phyloP scores from a whole-genome alignment of 192 early-diverging fungal species.

The Gaertneriomyces sp. region DNA sequence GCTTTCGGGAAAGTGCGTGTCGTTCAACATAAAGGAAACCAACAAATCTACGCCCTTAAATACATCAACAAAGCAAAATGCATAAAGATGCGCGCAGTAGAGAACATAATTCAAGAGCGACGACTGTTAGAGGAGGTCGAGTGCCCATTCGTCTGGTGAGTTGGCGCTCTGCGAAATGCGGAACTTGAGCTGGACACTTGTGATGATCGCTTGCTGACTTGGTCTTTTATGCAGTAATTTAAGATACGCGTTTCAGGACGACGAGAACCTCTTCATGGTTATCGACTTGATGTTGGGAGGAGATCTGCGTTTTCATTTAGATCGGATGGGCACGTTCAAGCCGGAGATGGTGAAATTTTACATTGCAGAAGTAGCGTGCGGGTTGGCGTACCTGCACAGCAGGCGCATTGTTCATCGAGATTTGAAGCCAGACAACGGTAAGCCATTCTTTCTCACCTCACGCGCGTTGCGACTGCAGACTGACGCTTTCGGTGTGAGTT shows the following conservation, averaged over 20 bases:
- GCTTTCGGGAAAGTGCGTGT: conserved; percentile 96
- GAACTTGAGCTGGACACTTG: no score
- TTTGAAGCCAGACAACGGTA: conserved; percentile 89
- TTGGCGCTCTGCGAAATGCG: no score
- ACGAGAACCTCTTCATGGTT: conserved; percentile 88
- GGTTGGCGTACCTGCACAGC: conserved; percentile 76
- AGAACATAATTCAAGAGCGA: conserved; percentile 90
- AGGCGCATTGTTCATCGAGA: conserved; percentile 85
- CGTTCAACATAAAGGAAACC: conserved; percentile 79
- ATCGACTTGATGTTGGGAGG: conserved; percentile 94
- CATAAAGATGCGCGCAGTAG: conserved; percentile 77
- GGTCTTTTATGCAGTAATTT: conserved; percentile 54
- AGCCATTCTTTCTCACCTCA: background rate
- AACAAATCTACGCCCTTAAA: conserved; percentile 86
- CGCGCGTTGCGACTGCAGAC: background rate
- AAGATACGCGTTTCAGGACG: conserved; percentile 94
- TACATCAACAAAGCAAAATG: conserved; percentile 96
- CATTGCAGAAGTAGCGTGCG: conserved; percentile 84
- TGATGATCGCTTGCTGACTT: background rate
- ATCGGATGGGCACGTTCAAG: conserved; percentile 63
- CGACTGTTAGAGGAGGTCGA: conserved; percentile 81
- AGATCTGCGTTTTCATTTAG: conserved; percentile 85
- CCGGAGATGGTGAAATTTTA: conserved; percentile 79
- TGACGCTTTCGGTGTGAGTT: background rate
- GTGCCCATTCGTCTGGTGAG: conserved; percentile 67